These are phyloP conservation scores for Colletotrichum siamense DNA, from an alignment of 2,329 filamentous ascomycete genomes.

Conservation along the genomic window DNA sequence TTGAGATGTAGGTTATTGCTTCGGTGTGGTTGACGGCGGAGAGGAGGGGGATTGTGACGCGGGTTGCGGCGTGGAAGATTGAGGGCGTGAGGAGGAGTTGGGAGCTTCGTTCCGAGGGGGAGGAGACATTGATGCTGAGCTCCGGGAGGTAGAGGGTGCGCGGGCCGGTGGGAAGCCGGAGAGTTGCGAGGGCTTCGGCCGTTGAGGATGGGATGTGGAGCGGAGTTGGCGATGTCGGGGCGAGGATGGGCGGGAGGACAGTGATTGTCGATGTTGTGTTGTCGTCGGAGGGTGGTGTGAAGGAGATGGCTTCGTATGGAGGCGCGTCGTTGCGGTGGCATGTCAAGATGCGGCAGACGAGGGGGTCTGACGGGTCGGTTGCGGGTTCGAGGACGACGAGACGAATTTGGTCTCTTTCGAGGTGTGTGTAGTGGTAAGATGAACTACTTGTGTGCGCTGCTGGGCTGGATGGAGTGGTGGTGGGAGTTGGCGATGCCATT, in stretches of 20 bases:
- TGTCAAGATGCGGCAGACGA: not conserved
- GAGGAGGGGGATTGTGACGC: constrained; percentile 29
- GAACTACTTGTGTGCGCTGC: not conserved
- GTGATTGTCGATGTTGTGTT: not conserved
- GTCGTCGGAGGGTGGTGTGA: not conserved
- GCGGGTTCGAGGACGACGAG: not conserved
- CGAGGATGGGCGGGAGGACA: not conserved
- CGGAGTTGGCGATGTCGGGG: fast-evolving
- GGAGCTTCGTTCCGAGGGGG: constrained; percentile 24
- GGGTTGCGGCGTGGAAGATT: constrained; percentile 27
- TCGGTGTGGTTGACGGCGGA: not conserved
- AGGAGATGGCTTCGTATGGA: not conserved
- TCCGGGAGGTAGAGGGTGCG: constrained; percentile 29
- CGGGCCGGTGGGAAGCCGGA: not conserved
- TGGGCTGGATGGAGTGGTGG: not conserved
- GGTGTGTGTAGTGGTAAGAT: not conserved
- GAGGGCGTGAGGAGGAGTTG: constrained; percentile 27
- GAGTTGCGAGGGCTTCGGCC: not conserved
- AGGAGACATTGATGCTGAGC: constrained; percentile 28
- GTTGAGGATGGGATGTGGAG: not conserved
- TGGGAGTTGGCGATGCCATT: not conserved
- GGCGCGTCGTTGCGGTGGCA: not conserved
- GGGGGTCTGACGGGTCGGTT: not conserved
- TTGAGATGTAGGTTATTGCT: not conserved
- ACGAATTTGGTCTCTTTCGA: not conserved